These are phyloP conservation scores for Plasmodium vinckei DNA, from an alignment of 169 alveolate genomes.

Conservation along the genomic window DNA sequence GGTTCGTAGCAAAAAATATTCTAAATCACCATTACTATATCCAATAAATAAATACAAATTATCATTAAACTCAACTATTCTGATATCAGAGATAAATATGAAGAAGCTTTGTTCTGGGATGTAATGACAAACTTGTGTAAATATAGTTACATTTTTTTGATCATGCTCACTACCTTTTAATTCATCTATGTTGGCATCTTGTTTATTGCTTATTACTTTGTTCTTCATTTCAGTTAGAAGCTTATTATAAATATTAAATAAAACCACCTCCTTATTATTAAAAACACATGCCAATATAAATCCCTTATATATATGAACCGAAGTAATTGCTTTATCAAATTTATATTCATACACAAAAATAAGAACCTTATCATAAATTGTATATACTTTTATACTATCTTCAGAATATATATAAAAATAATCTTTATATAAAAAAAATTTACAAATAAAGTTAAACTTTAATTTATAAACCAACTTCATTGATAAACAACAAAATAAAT, in stretches of 20 bases:
- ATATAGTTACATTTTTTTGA: not conserved
- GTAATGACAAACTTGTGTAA: slow-evolving; percentile 9
- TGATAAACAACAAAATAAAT: slow-evolving; percentile 61
- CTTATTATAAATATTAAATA: slow-evolving; percentile 13
- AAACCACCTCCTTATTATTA: slow-evolving; percentile 8
- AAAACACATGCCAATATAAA: slow-evolving; percentile 12
- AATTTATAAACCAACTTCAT: slow-evolving; percentile 19
- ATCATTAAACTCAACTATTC: slow-evolving; percentile 33
- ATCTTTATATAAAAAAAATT: slow-evolving; percentile 23
- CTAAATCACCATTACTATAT: slow-evolving; percentile 42
- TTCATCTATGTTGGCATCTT: not conserved
- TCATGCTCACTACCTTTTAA: no score
- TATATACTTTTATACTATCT: slow-evolving; percentile 21
- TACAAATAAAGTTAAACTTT: slow-evolving; percentile 13
- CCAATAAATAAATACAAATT: slow-evolving; percentile 65
- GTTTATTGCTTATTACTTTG: not conserved
- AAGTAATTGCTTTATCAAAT: not conserved
- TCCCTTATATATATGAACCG: slow-evolving; percentile 37
- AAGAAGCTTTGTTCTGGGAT: slow-evolving; percentile 6
- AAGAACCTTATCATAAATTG: slow-evolving; percentile 8
- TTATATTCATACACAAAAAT: slow-evolving; percentile 5
- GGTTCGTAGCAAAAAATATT: slow-evolving; percentile 39
- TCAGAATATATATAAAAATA: slow-evolving; percentile 47
- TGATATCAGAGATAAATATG: slow-evolving; percentile 33
- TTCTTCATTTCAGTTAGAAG: not conserved